phyloP scores from a whole-genome alignment of 768 basidiomycete species.

The Mycena capillaripes region DNA sequence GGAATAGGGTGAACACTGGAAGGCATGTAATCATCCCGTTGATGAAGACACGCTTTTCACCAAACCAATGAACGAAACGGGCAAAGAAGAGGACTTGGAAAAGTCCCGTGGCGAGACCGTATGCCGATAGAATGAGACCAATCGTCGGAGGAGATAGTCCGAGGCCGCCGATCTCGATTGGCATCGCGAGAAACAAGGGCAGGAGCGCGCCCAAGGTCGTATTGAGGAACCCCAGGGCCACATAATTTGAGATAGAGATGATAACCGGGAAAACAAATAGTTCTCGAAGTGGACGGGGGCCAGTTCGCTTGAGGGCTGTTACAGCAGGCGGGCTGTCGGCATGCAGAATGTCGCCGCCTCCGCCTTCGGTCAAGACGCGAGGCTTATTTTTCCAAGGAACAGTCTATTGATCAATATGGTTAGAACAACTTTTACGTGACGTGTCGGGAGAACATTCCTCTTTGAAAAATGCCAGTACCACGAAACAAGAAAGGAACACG shows the following conservation, averaged over 20 bases:
- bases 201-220: slow-evolving; percentile 58
- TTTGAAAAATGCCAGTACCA: slow-evolving; percentile 55
- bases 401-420: slow-evolving; percentile 42
- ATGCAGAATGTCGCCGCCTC: neutral
- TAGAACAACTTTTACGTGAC: neutral
- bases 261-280: slow-evolving; percentile 49
- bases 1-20: slow-evolving; percentile 70
- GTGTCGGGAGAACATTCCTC: slow-evolving; percentile 50
- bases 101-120: slow-evolving; percentile 73
- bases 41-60: slow-evolving; percentile 75
- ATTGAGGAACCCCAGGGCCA: slow-evolving; percentile 38
- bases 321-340: neutral
- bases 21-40: slow-evolving; percentile 62
- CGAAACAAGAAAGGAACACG: slow-evolving; percentile 49
- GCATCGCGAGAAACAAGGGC: slow-evolving; percentile 80
- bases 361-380: slow-evolving; percentile 12
- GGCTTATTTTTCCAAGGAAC: slow-evolving; percentile 36
- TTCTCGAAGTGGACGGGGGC: slow-evolving; percentile 56
- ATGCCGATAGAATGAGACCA: slow-evolving; percentile 73
- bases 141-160: slow-evolving; percentile 77
- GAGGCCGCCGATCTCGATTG: slow-evolving; percentile 75
- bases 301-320: slow-evolving; percentile 26
- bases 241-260: slow-evolving; percentile 54
- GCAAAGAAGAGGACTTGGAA: slow-evolving; percentile 81
- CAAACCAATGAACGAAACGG: slow-evolving; percentile 67